A percentile compares a stretch with the other conserved stretches of the same genome.
phyloP scores from a whole-genome alignment of 805 yeast genomes.

The Saccharomycopsis lassenensis region DNA sequence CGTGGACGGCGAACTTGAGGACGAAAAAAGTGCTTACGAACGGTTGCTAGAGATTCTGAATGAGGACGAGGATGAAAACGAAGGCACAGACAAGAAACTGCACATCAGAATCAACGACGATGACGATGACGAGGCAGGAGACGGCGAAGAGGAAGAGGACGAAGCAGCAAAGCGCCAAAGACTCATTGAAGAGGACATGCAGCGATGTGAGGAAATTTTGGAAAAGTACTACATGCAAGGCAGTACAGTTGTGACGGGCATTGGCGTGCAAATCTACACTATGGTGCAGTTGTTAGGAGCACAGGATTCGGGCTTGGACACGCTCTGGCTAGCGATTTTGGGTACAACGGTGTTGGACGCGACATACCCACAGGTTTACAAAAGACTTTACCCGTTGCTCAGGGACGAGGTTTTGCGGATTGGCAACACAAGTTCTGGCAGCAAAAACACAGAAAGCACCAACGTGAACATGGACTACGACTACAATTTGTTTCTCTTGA shows the following conservation, averaged over 20 bases:
- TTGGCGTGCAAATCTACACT: slow-evolving; percentile 72
- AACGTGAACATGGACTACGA: slow-evolving; percentile 65
- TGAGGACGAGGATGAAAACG: slow-evolving; percentile 28
- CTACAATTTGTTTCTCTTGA: slow-evolving; percentile 70
- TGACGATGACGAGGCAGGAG: slow-evolving; percentile 27
- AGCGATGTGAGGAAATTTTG: slow-evolving; percentile 40
- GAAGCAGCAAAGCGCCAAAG: slow-evolving; percentile 25
- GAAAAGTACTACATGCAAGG: slow-evolving; percentile 81
- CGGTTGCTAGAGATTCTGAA: slow-evolving; percentile 34
- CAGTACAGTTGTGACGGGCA: slow-evolving; percentile 60
- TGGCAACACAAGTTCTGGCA: slow-evolving; percentile 25
- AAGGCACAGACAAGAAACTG: slow-evolving; percentile 20
- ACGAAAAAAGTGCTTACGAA: slow-evolving; percentile 54
- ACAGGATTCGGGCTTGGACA: slow-evolving; percentile 45
- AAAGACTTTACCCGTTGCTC: slow-evolving; percentile 57
- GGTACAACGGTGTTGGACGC: slow-evolving; percentile 79
- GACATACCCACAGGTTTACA: slow-evolving; percentile 65
- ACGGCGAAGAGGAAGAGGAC: slow-evolving; percentile 22
- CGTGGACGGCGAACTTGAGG: slow-evolving; percentile 44
- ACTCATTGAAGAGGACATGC: slow-evolving; percentile 20
- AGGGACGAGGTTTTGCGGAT: slow-evolving; percentile 77
- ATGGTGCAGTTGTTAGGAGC: slow-evolving; percentile 75
- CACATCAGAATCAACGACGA: slow-evolving; percentile 28
- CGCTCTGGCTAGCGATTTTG: slow-evolving; percentile 77
- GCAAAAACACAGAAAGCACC: slow-evolving; percentile 29